These are phyloP conservation scores for Vigna trinervia DNA, from an alignment of 306 rosid genomes.

Conservation along the genomic window DNA sequence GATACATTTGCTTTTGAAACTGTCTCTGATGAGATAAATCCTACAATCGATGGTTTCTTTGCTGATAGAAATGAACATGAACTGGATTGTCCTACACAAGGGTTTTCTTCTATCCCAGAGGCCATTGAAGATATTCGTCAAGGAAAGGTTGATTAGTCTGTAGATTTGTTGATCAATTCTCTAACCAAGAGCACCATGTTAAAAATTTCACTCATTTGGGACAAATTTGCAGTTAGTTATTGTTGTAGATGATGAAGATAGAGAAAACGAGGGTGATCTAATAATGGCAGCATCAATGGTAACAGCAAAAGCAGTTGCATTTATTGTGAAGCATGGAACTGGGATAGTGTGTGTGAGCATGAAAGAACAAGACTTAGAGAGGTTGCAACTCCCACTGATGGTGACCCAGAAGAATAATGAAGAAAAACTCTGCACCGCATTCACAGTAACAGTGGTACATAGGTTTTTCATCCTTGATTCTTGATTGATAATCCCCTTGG, in stretches of 20 bases:
- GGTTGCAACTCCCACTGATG: conserved; percentile 51
- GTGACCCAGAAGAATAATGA: conserved; percentile 45
- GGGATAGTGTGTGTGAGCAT: conserved; percentile 57
- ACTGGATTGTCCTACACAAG: conserved; percentile 43
- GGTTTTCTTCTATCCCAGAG: conserved; percentile 48
- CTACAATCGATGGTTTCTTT: conserved; percentile 35
- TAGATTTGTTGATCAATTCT: not conserved
- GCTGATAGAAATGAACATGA: conserved; percentile 44
- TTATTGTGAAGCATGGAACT: conserved; percentile 50
- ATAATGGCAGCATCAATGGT: conserved; percentile 52
- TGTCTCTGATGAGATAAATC: conserved; percentile 46
- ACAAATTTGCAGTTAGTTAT: conserved; percentile 49
- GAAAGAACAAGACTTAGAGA: conserved; percentile 50
- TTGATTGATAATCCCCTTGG: not conserved
- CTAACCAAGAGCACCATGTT: not conserved
- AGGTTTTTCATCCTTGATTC: not conserved
- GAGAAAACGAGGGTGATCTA: conserved; percentile 57
- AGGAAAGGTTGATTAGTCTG: conserved; percentile 47
- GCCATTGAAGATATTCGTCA: conserved; percentile 51
- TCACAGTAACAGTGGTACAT: conserved; percentile 50
- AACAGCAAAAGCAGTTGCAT: conserved; percentile 49
- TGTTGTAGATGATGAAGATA: conserved; percentile 54
- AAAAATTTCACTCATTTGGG: not conserved
- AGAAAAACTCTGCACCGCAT: conserved; percentile 53
- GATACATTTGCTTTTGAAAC: conserved; percentile 50